Evolutionary conservation across 1,284 basidiomycete genomes (phyloP).

Genomic region (Pascua guehoae): DNA sequence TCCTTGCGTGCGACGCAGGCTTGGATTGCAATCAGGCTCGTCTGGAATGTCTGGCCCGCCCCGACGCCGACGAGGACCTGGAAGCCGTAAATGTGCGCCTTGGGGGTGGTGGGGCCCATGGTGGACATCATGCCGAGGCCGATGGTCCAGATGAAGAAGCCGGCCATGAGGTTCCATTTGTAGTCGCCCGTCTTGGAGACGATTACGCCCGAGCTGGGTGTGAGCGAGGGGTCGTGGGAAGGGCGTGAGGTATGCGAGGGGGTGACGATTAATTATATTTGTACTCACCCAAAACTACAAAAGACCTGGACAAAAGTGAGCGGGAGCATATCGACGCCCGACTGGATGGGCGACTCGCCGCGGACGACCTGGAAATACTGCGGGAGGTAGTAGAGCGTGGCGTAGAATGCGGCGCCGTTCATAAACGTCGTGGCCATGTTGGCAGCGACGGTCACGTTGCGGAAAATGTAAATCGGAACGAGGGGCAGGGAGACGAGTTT

Average conservation of each 20-base stretch:
- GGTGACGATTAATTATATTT: no score
- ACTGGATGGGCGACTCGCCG: constrained; percentile 59
- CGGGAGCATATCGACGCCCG: constrained; percentile 62
- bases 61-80: constrained; percentile 66
- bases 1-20: constrained; percentile 29
- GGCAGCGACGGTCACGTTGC: constrained; percentile 61
- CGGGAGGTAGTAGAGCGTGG: constrained; percentile 51
- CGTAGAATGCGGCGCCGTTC: constrained; percentile 53
- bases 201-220: constrained; percentile 54
- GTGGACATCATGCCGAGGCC: constrained; percentile 65
- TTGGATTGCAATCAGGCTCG: constrained; percentile 55
- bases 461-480: constrained; percentile 68
- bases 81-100: constrained; percentile 59
- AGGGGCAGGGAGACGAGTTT: constrained; percentile 64
- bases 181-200: constrained; percentile 65
- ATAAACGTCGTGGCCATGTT: constrained; percentile 64
- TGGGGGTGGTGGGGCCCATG: constrained; percentile 54
- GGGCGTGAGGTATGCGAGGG: no score
- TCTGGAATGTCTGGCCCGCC: constrained; percentile 54
- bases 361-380: constrained; percentile 70
- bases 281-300: constrained; percentile 33
- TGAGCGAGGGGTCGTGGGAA: no score
- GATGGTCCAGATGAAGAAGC: constrained; percentile 64
- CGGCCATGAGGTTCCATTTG: constrained; percentile 59
- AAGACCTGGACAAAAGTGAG: constrained; percentile 61